Evolutionary conservation across 1,284 basidiomycete genomes (phyloP), one percentile per base, ranked within the genome.

Genomic region (Tylopilus sp.): DNA sequence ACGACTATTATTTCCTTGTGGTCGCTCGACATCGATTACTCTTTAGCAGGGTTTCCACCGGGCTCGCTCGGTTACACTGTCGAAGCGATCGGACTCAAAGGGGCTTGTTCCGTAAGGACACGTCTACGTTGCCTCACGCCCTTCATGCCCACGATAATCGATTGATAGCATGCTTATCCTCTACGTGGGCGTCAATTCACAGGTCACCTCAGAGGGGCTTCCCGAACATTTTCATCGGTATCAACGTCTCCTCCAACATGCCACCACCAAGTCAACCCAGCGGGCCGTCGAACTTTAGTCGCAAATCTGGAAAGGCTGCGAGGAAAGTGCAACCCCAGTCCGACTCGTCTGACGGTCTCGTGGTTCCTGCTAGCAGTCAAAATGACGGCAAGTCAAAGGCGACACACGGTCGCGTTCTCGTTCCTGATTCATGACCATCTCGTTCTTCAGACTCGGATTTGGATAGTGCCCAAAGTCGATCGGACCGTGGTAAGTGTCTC

Each of bases 1-100:
- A 72, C 52, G n/a, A 73, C 63, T 23, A 65, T 53, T 13, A 74
- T 53, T 28, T 67, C 48, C 41, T 64, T 70, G 25, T 19, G 41
- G 15, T 58, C 41, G 34, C 43, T 38, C 28, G 51, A 52, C 59
- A 60, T 61, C 7, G 73, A 11, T 18, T 3, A n/a, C n/a, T n/a
- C n/a, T n/a, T n/a, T n/a, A n/a, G n/a, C n/a, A n/a, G n/a, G n/a
- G n/a, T n/a, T n/a, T n/a, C n/a, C n/a, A n/a, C n/a, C n/a, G n/a
- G n/a, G n/a, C n/a, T n/a, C n/a, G n/a, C n/a, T n/a, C n/a, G n/a
- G n/a, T n/a, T n/a, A n/a, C n/a, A n/a, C n/a, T n/a, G n/a, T n/a
- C n/a, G n/a, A n/a, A n/a, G n/a, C n/a, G n/a, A n/a, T n/a, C n/a
- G n/a, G n/a, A n/a, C n/a, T n/a, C n/a, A n/a, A n/a, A n/a, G n/a